Evolutionary conservation across 257 asterid genomes (phyloP).

Genomic region (Asclepias syriaca): DNA sequence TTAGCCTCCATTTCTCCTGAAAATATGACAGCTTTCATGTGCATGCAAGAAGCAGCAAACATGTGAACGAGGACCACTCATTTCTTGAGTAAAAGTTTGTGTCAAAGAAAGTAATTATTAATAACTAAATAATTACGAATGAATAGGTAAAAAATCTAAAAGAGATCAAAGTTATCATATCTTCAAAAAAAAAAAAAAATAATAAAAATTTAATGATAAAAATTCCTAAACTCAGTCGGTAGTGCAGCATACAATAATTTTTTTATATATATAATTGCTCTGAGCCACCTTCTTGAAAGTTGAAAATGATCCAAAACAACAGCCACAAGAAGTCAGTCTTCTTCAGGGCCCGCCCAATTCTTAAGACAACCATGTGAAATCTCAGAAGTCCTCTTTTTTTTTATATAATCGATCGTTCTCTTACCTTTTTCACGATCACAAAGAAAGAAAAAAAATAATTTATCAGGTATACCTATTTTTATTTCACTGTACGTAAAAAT

Average conservation of each 20-base stretch:
- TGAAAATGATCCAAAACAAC: neutral
- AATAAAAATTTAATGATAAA: too few relatives aligned
- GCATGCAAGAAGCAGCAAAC: neutral
- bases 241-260: too few relatives aligned
- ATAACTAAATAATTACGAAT: too few relatives aligned
- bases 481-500: neutral
- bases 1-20: conserved; percentile 3
- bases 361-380: conserved; percentile 13
- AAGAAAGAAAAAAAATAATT: neutral
- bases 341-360: conserved; percentile 1
- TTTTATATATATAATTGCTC: neutral
- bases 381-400: neutral
- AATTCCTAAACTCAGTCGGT: too few relatives aligned
- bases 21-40: neutral
- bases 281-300: neutral
- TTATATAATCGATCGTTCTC: neutral
- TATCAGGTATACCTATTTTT: conserved; percentile 3
- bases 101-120: too few relatives aligned
- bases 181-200: too few relatives aligned
- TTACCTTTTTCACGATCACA: neutral
- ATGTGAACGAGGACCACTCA: neutral
- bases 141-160: too few relatives aligned
- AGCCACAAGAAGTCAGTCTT: neutral
- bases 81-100: too few relatives aligned
- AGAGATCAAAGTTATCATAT: neutral